These are phyloP conservation scores for Citrus mangshanensis DNA, from an alignment of 345 rosid species.

Conservation along the genomic window DNA sequence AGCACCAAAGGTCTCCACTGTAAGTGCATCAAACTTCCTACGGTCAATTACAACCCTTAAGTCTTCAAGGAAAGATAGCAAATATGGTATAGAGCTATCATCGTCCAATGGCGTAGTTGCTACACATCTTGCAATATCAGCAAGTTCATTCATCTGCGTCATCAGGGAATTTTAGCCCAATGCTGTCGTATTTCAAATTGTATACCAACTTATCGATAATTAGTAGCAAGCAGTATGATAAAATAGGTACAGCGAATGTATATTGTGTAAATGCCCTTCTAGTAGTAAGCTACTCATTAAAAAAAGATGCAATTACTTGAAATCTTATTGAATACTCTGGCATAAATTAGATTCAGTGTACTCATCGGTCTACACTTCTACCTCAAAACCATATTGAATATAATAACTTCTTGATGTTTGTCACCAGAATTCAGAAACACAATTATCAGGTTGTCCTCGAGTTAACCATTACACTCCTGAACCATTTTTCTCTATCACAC, in stretches of 20 bases:
- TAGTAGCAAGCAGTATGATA: not conserved
- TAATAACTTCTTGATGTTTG: not conserved
- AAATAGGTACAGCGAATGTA: conserved; percentile 2
- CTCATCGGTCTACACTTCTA: not conserved
- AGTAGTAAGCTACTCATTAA: not conserved
- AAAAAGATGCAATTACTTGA: not conserved
- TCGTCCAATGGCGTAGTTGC: conserved; percentile 79
- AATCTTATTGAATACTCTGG: not conserved
- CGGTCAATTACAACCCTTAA: conserved; percentile 78
- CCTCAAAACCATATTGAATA: not conserved
- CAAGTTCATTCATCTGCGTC: conserved; percentile 93
- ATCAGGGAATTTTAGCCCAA: conserved; percentile 18
- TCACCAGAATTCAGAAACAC: not conserved
- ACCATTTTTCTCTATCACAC: not conserved
- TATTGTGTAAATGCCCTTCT: not conserved
- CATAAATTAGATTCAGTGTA: not conserved
- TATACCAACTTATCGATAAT: not conserved
- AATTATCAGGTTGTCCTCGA: not conserved
- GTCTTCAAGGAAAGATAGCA: conserved; percentile 81
- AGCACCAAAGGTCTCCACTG: conserved; percentile 92
- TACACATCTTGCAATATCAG: conserved; percentile 93
- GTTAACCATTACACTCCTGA: not conserved
- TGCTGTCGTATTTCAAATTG: not conserved
- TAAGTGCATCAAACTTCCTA: conserved; percentile 91
- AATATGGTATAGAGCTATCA: conserved; percentile 61